phyloP scores from a whole-genome alignment of 768 basidiomycete species.

The Cytidiella melzeri region DNA sequence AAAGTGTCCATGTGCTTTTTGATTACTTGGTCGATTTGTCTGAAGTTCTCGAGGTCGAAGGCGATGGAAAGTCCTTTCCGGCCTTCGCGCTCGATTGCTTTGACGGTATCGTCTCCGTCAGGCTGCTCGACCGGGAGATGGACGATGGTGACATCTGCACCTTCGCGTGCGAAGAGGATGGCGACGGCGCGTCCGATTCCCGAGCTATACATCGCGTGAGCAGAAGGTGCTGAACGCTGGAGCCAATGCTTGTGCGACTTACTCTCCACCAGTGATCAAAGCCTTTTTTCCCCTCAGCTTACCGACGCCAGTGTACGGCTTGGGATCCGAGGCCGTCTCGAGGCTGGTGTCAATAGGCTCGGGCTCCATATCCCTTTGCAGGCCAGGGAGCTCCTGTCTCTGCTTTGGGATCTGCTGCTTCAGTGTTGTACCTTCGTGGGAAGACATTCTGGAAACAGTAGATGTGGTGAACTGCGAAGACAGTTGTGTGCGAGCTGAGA shows the following conservation, averaged over 20 bases:
- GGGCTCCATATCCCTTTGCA: slow-evolving; percentile 42
- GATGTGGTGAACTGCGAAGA: slow-evolving; percentile 1
- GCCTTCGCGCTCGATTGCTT: slow-evolving; percentile 37
- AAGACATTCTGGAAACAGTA: slow-evolving; percentile 2
- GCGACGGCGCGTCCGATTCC: slow-evolving; percentile 50
- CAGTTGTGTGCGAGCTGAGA: not conserved
- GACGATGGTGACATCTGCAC: slow-evolving; percentile 46
- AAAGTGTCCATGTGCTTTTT: slow-evolving; percentile 41
- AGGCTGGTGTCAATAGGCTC: slow-evolving; percentile 32
- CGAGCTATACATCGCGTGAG: too few species aligned
- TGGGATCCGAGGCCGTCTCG: slow-evolving; percentile 44
- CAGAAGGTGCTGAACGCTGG: too few species aligned
- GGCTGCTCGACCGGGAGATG: slow-evolving; percentile 51
- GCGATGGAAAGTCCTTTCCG: slow-evolving; percentile 30
- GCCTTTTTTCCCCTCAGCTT: slow-evolving; percentile 30
- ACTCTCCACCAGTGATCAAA: slow-evolving; percentile 21
- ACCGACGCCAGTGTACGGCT: slow-evolving; percentile 46
- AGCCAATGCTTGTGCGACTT: not conserved
- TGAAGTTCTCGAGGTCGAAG: slow-evolving; percentile 40
- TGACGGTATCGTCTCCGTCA: slow-evolving; percentile 47
- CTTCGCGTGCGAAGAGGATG: slow-evolving; percentile 47
- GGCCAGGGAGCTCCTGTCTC: slow-evolving; percentile 42
- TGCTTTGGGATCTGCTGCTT: slow-evolving; percentile 29
- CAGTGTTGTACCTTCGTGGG: slow-evolving; percentile 15
- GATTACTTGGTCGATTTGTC: slow-evolving; percentile 31